Conservation (phyloP, 305 asterid genomes). For the Fraxinus ornus region DNA sequence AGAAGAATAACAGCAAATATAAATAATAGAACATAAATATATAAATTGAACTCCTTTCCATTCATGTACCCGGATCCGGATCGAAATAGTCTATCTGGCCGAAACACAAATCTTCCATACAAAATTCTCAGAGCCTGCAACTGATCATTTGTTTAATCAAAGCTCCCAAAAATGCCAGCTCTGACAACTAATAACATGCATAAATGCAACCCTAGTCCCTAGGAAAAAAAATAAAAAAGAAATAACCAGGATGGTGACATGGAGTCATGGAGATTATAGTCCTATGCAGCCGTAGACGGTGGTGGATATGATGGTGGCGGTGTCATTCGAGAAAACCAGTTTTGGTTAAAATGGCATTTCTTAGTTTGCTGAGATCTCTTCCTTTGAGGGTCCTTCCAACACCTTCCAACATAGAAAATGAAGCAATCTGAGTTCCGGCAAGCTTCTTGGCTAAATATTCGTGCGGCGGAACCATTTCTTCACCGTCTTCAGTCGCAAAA, state of each 20-base stretch:
- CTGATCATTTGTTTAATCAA: background rate
- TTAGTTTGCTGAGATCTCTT: slow-evolving; percentile 53
- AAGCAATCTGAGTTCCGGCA: slow-evolving; percentile 36
- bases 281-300: background rate
- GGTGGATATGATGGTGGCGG: background rate
- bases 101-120: slow-evolving; percentile 17
- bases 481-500: slow-evolving; percentile 21
- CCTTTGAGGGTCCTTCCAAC: slow-evolving; percentile 65
- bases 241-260: background rate
- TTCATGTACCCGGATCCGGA: background rate
- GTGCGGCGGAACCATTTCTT: slow-evolving; percentile 51
- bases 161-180: slow-evolving; percentile 25
- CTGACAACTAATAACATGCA: slow-evolving; percentile 25
- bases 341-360: slow-evolving; percentile 47
- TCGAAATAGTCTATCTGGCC: background rate
- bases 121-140: slow-evolving; percentile 25
- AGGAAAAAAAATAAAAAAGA: background rate
- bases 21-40: background rate
- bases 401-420: slow-evolving; percentile 59
- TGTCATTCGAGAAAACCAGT: slow-evolving; percentile 52
- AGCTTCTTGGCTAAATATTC: slow-evolving; percentile 40
- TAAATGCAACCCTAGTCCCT: background rate
- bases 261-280: background rate
- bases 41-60: background rate
- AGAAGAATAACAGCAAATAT: background rate